A percentile compares a stretch with the other conserved stretches of the same genome.
Evolutionary conservation across 2,329 filamentous ascomycete species (phyloP).

Genomic region (Pochonia chlamydosporia): DNA sequence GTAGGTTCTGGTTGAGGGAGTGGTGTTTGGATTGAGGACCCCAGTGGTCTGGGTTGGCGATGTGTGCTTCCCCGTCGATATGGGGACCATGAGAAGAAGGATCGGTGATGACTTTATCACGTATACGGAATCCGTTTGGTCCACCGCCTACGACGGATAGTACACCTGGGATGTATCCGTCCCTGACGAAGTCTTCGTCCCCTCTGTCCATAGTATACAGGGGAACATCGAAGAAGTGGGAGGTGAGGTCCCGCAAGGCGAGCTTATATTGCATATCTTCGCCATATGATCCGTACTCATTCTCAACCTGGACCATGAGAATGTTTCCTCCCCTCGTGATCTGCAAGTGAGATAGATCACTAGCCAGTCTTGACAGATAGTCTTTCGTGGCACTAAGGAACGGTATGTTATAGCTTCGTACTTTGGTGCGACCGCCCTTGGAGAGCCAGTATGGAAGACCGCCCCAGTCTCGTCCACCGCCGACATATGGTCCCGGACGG

Average conservation of each 20-base stretch:
- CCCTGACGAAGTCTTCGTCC: slow-evolving; percentile 6
- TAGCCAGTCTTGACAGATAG: slow-evolving; percentile 32
- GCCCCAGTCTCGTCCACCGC: slow-evolving; percentile 41
- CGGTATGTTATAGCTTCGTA: slow-evolving; percentile 31
- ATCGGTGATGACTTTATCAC: slow-evolving; percentile 34
- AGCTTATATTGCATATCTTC: neutral
- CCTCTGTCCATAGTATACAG: slow-evolving; percentile 44
- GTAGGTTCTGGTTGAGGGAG: slow-evolving; percentile 23
- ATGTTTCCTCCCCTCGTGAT: slow-evolving; percentile 35
- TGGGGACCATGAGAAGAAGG: slow-evolving; percentile 33
- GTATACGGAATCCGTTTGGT: neutral
- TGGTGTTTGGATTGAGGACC: slow-evolving; percentile 29
- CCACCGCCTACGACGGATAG: neutral
- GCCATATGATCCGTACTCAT: slow-evolving; percentile 36
- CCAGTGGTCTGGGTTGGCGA: slow-evolving; percentile 37
- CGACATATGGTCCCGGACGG: slow-evolving; percentile 39
- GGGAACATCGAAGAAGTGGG: neutral
- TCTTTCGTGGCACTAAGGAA: slow-evolving; percentile 28
- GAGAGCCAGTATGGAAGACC: slow-evolving; percentile 38
- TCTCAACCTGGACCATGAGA: slow-evolving; percentile 43
- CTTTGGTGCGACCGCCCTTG: slow-evolving; percentile 24
- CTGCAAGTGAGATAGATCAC: slow-evolving; percentile 27
- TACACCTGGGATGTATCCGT: neutral
- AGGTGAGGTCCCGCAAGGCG: neutral
- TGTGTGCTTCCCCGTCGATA: slow-evolving; percentile 43